Conservation (phyloP, 1,284 basidiomycete species). For the Trametes versicolor region DNA sequence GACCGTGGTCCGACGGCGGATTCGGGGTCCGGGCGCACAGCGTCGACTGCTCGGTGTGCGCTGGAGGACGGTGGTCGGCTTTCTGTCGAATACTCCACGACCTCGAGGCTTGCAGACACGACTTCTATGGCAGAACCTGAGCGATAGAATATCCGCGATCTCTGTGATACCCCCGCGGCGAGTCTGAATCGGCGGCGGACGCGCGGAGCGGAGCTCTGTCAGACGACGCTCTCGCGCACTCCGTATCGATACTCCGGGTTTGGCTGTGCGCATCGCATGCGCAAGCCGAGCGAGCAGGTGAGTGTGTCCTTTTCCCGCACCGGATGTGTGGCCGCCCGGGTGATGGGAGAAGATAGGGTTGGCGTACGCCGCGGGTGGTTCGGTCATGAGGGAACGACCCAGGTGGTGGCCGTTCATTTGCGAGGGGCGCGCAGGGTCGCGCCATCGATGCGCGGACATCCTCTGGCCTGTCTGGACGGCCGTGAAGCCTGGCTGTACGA, state of each 20-base stretch:
- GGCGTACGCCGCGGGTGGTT: constrained; percentile 5
- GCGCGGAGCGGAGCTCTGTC: constrained; percentile 20
- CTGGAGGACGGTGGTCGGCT: background rate
- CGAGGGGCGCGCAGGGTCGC: constrained; percentile 10
- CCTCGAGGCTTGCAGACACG: constrained; percentile 30
- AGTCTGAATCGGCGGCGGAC: constrained; percentile 13
- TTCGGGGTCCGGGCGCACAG: constrained; percentile 8
- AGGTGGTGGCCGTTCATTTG: constrained; percentile 29
- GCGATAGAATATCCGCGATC: constrained; percentile 14
- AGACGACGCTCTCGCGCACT: constrained; percentile 18
- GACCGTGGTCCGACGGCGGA: background rate
- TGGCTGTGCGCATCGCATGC: constrained; percentile 29
- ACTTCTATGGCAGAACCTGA: constrained; percentile 10
- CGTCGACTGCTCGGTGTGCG: background rate
- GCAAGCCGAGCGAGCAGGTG: constrained; percentile 21
- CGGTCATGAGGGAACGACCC: constrained; percentile 27
- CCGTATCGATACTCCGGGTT: constrained; percentile 30
- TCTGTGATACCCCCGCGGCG: constrained; percentile 12
- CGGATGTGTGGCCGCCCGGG: constrained; percentile 23
- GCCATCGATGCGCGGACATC: constrained; percentile 26
- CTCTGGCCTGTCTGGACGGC: constrained; percentile 3
- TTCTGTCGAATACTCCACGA: constrained; percentile 10
- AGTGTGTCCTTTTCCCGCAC: constrained; percentile 27
- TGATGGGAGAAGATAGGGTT: constrained; percentile 28
- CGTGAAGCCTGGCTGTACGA: constrained; percentile 22